Conservation (phyloP, 169 alveolate species). For the Plasmodium sp. region DNA sequence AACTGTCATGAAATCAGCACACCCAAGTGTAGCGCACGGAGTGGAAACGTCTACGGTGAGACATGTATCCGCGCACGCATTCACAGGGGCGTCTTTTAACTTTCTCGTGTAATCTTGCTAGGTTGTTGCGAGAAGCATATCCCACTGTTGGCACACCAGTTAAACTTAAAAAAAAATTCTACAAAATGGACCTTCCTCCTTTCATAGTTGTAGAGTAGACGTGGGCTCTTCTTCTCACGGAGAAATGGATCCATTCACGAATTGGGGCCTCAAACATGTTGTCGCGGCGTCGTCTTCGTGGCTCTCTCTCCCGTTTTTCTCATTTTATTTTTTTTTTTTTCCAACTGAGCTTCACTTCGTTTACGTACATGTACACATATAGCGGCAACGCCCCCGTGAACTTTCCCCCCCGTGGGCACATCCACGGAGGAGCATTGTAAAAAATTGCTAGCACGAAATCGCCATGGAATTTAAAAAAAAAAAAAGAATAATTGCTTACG, state of each 20-base stretch:
- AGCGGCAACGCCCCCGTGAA: background rate
- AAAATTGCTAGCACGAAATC: background rate
- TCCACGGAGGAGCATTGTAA: background rate
- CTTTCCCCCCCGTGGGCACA: background rate
- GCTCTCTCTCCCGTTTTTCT: background rate
- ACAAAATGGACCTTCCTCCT: background rate
- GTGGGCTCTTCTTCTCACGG: background rate
- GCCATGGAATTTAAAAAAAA: background rate
- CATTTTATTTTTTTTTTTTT: background rate
- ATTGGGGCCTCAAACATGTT: background rate
- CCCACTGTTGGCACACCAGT: background rate
- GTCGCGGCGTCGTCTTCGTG: background rate
- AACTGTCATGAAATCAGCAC: background rate
- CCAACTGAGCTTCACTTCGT: background rate
- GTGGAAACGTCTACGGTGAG: background rate
- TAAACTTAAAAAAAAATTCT: background rate
- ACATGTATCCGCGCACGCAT: background rate
- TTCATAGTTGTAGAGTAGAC: background rate
- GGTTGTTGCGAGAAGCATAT: background rate
- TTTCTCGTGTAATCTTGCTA: background rate
- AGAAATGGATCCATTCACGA: background rate
- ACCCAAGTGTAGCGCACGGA: background rate
- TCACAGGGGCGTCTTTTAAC: background rate
- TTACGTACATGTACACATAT: constrained; percentile 6
- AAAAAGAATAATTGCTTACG: background rate